Evolutionary conservation across 2,329 filamentous ascomycete species (phyloP).

Genomic region (Sporothrix pallida): DNA sequence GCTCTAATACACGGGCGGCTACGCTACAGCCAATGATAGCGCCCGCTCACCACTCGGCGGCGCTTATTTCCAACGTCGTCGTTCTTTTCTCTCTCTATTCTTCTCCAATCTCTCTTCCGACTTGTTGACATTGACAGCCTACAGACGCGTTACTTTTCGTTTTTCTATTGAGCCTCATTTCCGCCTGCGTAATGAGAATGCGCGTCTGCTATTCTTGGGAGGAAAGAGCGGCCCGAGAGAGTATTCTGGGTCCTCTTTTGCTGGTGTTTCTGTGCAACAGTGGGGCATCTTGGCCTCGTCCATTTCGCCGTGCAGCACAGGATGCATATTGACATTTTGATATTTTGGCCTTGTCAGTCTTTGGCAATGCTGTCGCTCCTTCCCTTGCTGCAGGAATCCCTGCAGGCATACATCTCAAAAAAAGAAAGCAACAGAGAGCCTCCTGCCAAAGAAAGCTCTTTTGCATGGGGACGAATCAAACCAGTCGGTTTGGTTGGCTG

Average conservation of each 20-base stretch:
- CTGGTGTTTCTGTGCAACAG: background rate
- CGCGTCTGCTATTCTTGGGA: background rate
- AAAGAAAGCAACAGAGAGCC: slow-evolving; percentile 5
- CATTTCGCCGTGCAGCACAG: background rate
- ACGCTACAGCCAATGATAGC: slow-evolving; percentile 41
- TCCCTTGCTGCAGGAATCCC: background rate
- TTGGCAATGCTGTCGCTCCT: background rate
- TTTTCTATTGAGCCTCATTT: background rate
- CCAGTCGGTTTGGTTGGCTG: slow-evolving; percentile 26
- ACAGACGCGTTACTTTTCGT: background rate
- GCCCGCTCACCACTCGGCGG: slow-evolving; percentile 41
- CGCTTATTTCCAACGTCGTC: slow-evolving; percentile 47
- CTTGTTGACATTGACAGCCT: background rate
- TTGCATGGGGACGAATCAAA: slow-evolving; percentile 22
- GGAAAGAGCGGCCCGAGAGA: background rate
- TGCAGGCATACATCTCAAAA: background rate
- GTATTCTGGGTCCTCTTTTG: background rate
- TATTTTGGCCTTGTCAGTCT: background rate
- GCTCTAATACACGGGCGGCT: slow-evolving; percentile 35
- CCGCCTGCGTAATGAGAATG: slow-evolving; percentile 8
- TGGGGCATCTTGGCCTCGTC: background rate
- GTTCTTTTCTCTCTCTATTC: background rate
- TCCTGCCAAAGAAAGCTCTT: slow-evolving; percentile 25
- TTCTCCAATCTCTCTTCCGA: background rate
- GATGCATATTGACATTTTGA: background rate